Evolutionary conservation across 208 protist genomes (phyloP).

Genomic region (Zelonia costaricensis): DNA sequence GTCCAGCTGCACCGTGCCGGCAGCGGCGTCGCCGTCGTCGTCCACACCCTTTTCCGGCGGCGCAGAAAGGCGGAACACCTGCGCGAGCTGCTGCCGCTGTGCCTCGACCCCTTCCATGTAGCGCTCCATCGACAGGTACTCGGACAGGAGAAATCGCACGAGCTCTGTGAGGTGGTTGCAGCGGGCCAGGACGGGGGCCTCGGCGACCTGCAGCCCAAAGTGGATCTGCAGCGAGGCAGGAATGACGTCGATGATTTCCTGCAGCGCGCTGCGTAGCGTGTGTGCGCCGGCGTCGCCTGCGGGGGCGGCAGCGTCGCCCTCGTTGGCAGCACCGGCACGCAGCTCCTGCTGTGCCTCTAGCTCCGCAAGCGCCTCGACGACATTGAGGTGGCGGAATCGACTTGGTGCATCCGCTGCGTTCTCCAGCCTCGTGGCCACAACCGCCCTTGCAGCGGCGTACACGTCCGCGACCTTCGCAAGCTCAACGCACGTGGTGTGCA

Average conservation of each 20-base stretch:
- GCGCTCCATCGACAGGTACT: constrained; percentile 33
- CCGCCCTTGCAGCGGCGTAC: constrained; percentile 14
- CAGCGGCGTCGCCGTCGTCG: background rate
- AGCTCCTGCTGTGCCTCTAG: constrained; percentile 18
- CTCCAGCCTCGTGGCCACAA: constrained; percentile 3
- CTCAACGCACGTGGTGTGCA: background rate
- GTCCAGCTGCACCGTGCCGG: constrained; percentile 10
- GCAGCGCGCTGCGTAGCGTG: constrained; percentile 13
- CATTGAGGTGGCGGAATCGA: background rate
- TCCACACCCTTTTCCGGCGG: background rate
- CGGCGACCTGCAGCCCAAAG: constrained; percentile 20
- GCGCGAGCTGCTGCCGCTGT: constrained; percentile 13
- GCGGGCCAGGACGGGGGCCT: constrained; percentile 15
- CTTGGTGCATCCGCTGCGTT: too few species aligned
- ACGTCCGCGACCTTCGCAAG: constrained; percentile 8
- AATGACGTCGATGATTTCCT: constrained; percentile 23
- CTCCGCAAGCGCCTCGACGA: constrained; percentile 20
- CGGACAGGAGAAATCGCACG: constrained; percentile 21
- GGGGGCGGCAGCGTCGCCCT: background rate
- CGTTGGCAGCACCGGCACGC: background rate
- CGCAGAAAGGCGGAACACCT: constrained; percentile 8
- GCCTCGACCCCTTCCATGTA: constrained; percentile 30
- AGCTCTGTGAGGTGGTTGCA: constrained; percentile 17
- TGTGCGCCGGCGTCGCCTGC: background rate
- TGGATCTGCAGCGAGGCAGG: constrained; percentile 33